phyloP scores from a whole-genome alignment of 352 stramenopile species.

The Globisporangium nunn region DNA sequence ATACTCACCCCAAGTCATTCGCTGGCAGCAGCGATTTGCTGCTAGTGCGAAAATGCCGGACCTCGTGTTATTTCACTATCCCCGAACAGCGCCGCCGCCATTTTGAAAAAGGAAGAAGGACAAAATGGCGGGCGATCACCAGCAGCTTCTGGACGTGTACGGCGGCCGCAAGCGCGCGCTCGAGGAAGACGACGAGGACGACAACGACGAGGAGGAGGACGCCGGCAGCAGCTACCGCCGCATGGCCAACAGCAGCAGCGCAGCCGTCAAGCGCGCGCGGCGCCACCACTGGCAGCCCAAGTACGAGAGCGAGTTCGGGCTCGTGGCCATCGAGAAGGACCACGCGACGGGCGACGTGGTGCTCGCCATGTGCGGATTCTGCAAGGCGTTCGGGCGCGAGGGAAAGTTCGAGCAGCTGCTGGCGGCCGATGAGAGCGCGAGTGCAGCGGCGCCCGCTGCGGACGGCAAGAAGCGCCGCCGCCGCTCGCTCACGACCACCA shows the following conservation, averaged over 20 bases:
- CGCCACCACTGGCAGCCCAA: slow-evolving; percentile 78
- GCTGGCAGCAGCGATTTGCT: neutral
- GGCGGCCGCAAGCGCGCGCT: slow-evolving; percentile 38
- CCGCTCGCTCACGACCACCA: slow-evolving; percentile 76
- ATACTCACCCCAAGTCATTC: neutral
- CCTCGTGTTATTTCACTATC: neutral
- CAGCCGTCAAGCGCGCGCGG: slow-evolving; percentile 31
- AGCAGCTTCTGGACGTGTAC: slow-evolving; percentile 1
- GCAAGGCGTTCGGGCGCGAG: slow-evolving; percentile 77
- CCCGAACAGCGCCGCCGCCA: neutral
- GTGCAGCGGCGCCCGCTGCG: neutral
- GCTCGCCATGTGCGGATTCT: slow-evolving; percentile 80
- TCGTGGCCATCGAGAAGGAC: slow-evolving; percentile 66
- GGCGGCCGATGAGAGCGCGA: slow-evolving; percentile 25
- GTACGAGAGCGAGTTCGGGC: slow-evolving; percentile 79
- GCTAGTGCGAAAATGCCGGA: neutral
- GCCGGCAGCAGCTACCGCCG: slow-evolving; percentile 4
- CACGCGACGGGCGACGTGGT: slow-evolving; percentile 55
- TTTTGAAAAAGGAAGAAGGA: neutral
- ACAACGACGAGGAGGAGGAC: slow-evolving; percentile 42
- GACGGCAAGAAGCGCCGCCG: slow-evolving; percentile 70
- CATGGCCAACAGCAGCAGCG: slow-evolving; percentile 17
- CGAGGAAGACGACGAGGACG: slow-evolving; percentile 30
- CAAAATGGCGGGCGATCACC: neutral
- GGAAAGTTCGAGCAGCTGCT: slow-evolving; percentile 68